A percentile compares a stretch with the other conserved stretches of the same genome.
phyloP scores from a whole-genome alignment of 2,329 filamentous ascomycete genomes.

The Colletotrichum tofieldiae region DNA sequence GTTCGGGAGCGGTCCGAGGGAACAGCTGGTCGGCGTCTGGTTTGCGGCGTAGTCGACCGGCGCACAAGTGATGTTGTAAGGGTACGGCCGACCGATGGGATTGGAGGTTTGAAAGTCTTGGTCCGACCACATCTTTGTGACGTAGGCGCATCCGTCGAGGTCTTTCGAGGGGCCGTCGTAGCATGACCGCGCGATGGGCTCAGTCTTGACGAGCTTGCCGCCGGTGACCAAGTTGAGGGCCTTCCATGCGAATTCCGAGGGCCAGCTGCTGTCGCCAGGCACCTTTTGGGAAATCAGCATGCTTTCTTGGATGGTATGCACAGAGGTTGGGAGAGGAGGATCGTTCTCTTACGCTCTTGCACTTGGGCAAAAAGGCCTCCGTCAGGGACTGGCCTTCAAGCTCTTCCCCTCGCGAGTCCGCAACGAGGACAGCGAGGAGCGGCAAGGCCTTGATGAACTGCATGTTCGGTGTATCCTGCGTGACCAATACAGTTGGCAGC shows the following conservation, averaged over 20 bases:
- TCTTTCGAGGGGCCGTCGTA: conserved; percentile 46
- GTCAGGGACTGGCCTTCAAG: background rate
- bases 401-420: background rate
- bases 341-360: conserved; percentile 1
- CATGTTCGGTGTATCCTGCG: background rate
- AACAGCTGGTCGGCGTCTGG: conserved; percentile 40
- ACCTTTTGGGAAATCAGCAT: conserved; percentile 35
- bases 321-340: background rate
- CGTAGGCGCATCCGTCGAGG: conserved; percentile 43
- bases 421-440: background rate
- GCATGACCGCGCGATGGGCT: conserved; percentile 48
- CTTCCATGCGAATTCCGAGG: conserved; percentile 41
- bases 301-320: background rate
- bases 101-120: conserved; percentile 48
- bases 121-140: conserved; percentile 47
- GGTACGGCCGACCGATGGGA: conserved; percentile 47
- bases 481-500: background rate
- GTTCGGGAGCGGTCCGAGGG: conserved; percentile 45
- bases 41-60: conserved; percentile 46
- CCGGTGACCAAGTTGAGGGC: conserved; percentile 42
- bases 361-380: background rate
- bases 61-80: conserved; percentile 50
- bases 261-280: conserved; percentile 47
- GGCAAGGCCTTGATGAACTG: background rate
- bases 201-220: conserved; percentile 46